These are phyloP conservation scores for Blastobotrys arbuscula DNA, from an alignment of 1,139 yeast genomes.

Conservation along the genomic window DNA sequence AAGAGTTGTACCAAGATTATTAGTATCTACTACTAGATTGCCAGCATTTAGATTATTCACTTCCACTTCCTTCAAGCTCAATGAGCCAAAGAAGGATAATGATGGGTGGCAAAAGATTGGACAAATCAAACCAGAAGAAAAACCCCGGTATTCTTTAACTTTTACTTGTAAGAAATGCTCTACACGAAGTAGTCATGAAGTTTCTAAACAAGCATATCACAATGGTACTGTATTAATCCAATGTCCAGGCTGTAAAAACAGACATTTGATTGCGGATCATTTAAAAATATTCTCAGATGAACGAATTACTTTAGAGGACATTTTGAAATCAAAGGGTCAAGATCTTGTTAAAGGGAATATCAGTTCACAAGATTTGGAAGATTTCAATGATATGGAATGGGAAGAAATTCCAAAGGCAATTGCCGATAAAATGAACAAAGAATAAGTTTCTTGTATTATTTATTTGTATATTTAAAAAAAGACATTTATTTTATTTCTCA, in stretches of 20 bases:
- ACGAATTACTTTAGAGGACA: conserved; percentile 69
- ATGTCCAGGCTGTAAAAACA: conserved; percentile 84
- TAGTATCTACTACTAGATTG: neutral
- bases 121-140: conserved; percentile 27
- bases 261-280: conserved; percentile 93
- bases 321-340: conserved; percentile 73
- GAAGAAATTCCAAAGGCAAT: conserved; percentile 21
- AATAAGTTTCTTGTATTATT: neutral
- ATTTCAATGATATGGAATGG: conserved; percentile 21
- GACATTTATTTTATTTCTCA: neutral
- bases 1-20: neutral
- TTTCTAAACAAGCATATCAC: conserved; percentile 87
- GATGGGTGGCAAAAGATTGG: conserved; percentile 15
- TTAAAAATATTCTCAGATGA: conserved; percentile 76
- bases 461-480: neutral
- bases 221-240: conserved; percentile 83
- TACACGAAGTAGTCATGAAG: conserved; percentile 75
- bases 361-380: conserved; percentile 16
- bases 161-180: conserved; percentile 90
- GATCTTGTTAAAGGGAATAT: conserved; percentile 46
- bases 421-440: conserved; percentile 14
- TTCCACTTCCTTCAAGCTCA: neutral
- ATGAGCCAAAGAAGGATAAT: neutral
- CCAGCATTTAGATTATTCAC: neutral
- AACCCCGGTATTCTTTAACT: conserved; percentile 78